phyloP scores from a whole-genome alignment of 352 stramenopile species.

The Hyaloperonospora brassicae region DNA sequence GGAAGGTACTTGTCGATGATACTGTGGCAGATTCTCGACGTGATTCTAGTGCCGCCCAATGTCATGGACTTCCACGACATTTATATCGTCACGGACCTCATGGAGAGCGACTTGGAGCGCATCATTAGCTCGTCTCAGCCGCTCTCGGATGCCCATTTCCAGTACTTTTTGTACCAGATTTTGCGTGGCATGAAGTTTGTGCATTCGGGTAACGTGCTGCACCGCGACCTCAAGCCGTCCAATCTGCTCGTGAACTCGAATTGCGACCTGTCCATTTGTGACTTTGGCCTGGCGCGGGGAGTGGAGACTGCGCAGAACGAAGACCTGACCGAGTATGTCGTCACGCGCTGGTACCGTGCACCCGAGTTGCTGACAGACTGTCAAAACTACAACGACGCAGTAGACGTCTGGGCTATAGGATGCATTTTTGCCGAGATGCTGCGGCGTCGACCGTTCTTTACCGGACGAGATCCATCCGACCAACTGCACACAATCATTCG shows the following conservation, averaged over 20 bases:
- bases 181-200: constrained; percentile 96
- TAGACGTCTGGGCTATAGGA: constrained; percentile 94
- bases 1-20: background rate
- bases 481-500: constrained; percentile 83
- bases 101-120: constrained; percentile 88
- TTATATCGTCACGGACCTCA: constrained; percentile 89
- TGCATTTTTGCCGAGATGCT: constrained; percentile 99
- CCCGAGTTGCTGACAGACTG: constrained; percentile 86
- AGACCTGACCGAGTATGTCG: constrained; percentile 87
- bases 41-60: constrained; percentile 74
- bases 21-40: constrained; percentile 58
- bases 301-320: constrained; percentile 82
- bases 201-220: constrained; percentile 93
- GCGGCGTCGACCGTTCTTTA: constrained; percentile 89
- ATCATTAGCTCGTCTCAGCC: constrained; percentile 87
- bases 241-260: constrained; percentile 88
- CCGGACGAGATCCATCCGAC: constrained; percentile 68
- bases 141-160: constrained; percentile 82
- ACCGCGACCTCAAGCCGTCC: constrained; percentile 84
- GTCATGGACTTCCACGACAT: constrained; percentile 85
- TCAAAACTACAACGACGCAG: constrained; percentile 93
- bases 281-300: constrained; percentile 89
- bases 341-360: constrained; percentile 89
- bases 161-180: constrained; percentile 88
- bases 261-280: constrained; percentile 85